phyloP scores from a whole-genome alignment of 176 grass and related monocot genomes.

The Saccharum officinarum region DNA sequence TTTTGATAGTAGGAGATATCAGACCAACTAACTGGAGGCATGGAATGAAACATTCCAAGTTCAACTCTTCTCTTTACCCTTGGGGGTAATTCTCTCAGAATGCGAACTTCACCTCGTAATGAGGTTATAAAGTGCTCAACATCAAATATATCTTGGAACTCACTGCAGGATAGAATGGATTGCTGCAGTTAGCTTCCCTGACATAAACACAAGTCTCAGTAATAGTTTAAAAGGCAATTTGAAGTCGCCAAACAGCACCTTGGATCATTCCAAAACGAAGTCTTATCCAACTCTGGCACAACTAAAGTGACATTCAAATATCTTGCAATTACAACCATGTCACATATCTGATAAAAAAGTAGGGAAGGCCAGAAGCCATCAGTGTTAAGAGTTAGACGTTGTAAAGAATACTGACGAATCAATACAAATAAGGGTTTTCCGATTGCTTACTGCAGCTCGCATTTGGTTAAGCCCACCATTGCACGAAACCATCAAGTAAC shows the following conservation, averaged over 20 bases:
- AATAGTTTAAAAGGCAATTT: not conserved
- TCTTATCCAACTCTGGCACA: conserved; percentile 87
- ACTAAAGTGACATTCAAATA: conserved; percentile 93
- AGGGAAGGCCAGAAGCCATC: not conserved
- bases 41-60: conserved; percentile 67
- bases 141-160: conserved; percentile 98
- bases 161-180: conserved; percentile 36
- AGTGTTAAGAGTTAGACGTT: not conserved
- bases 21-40: conserved; percentile 96
- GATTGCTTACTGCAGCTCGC: conserved; percentile 78
- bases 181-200: not conserved
- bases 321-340: conserved; percentile 96
- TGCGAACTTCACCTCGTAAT: conserved; percentile 83
- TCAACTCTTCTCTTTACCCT: conserved; percentile 65
- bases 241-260: conserved; percentile 46
- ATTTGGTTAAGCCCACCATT: conserved; percentile 99
- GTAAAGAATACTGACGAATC: not conserved
- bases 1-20: conserved; percentile 93
- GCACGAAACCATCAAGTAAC: conserved; percentile 93
- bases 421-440: not conserved
- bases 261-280: conserved; percentile 92
- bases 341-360: conserved; percentile 67
- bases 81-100: conserved; percentile 77
- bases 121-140: conserved; percentile 95
- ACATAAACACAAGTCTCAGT: not conserved